Conservation (phyloP, 768 basidiomycete genomes). For the Grammothele lineata region DNA sequence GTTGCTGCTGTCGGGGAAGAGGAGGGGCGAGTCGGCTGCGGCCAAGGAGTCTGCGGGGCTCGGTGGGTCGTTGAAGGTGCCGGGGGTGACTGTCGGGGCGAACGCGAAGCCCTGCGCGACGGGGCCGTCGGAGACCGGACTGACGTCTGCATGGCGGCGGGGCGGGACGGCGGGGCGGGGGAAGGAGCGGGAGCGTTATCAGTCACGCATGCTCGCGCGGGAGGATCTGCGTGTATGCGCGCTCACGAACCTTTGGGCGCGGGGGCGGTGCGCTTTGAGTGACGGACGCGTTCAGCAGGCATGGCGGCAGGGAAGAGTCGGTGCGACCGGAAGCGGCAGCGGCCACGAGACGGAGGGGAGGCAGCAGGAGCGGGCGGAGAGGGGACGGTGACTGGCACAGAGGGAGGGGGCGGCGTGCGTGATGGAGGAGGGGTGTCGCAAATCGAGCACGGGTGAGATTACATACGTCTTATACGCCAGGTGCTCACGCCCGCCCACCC, state of each 20-base stretch:
- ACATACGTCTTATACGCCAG: constrained; percentile 23
- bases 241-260: constrained; percentile 8
- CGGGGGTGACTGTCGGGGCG: constrained; percentile 54
- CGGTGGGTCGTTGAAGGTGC: constrained; percentile 49
- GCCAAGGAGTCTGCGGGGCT: constrained; percentile 34
- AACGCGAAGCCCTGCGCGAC: constrained; percentile 45
- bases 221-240: not conserved
- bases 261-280: constrained; percentile 17
- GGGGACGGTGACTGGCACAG: constrained; percentile 19
- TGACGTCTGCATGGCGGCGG: too few species aligned
- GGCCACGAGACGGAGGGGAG: not conserved
- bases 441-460: constrained; percentile 20
- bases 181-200: constrained; percentile 4
- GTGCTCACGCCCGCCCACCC: too few species aligned
- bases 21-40: constrained; percentile 38
- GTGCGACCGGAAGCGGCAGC: not conserved
- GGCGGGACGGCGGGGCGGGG: constrained; percentile 7
- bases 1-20: constrained; percentile 52
- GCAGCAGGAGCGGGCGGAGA: constrained; percentile 15
- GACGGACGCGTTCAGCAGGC: constrained; percentile 18
- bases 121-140: constrained; percentile 9
- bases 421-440: constrained; percentile 23
- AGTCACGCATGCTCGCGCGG: constrained; percentile 4
- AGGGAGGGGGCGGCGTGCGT: constrained; percentile 10
- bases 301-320: constrained; percentile 4